Percentiles rank a stretch among this genome's conserved stretches.
Conservation (phyloP, 192 early-diverging fungal species). For the Linnemannia zychae region DNA sequence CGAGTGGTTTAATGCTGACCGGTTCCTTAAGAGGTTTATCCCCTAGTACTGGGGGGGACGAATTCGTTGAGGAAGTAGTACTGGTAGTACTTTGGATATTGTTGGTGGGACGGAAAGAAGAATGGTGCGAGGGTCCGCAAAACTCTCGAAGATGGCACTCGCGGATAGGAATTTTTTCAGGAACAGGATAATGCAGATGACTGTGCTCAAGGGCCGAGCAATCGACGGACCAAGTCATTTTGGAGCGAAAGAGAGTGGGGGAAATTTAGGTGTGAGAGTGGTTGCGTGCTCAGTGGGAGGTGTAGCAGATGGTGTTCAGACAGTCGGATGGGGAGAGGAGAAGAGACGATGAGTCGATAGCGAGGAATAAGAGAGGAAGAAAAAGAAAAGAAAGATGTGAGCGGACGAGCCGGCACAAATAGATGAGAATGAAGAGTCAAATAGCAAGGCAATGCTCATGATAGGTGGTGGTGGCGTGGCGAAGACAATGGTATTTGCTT, state of each 20-base stretch:
- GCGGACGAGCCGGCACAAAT: background rate
- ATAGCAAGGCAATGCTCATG: background rate
- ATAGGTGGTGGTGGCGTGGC: background rate
- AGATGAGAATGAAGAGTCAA: background rate
- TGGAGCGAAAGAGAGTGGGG: background rate
- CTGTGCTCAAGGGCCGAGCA: slow-evolving; percentile 2
- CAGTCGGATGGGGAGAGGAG: background rate
- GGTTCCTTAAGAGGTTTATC: slow-evolving; percentile 22
- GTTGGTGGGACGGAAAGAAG: background rate
- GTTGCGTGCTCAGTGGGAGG: background rate
- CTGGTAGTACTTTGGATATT: background rate
- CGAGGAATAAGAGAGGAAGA: background rate
- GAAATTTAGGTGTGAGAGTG: background rate
- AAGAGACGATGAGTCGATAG: too few species aligned
- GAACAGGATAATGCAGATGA: background rate
- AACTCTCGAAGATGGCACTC: slow-evolving; percentile 40
- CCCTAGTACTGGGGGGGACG: background rate
- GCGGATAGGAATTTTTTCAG: slow-evolving; percentile 12
- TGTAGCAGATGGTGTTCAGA: background rate
- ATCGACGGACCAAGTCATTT: slow-evolving; percentile 26
- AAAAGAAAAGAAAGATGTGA: slow-evolving; percentile 1
- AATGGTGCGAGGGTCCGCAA: background rate
- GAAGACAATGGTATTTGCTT: background rate
- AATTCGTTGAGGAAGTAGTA: background rate
- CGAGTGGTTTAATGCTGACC: slow-evolving; percentile 14